A percentile compares a stretch with the other conserved stretches of the same genome.
Evolutionary conservation across 2,329 filamentous ascomycete species (phyloP).

Genomic region (Pyrenochaeta sp.): DNA sequence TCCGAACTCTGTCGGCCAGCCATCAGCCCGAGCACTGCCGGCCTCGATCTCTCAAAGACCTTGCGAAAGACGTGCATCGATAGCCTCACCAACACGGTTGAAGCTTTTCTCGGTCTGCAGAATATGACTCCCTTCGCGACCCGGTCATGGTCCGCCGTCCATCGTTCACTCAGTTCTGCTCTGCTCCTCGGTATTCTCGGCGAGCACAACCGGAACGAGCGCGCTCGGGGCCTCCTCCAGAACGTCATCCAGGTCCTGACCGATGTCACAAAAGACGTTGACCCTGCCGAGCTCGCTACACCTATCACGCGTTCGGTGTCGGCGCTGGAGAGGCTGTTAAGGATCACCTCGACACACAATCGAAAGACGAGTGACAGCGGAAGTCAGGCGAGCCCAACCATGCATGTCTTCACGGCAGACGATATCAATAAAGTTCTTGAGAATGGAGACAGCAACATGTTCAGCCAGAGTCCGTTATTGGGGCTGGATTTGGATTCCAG

Average conservation of each 20-base stretch:
- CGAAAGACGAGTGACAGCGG: slow-evolving; percentile 38
- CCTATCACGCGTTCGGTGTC: slow-evolving; percentile 58
- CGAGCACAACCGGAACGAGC: slow-evolving; percentile 56
- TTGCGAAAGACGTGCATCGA: slow-evolving; percentile 65
- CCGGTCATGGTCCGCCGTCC: slow-evolving; percentile 55
- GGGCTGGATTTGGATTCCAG: slow-evolving; percentile 53
- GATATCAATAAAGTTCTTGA: slow-evolving; percentile 47
- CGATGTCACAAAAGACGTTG: slow-evolving; percentile 57
- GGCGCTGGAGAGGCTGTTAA: slow-evolving; percentile 55
- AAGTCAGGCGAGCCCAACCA: slow-evolving; percentile 41
- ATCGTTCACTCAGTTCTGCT: slow-evolving; percentile 55
- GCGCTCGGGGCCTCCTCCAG: slow-evolving; percentile 55
- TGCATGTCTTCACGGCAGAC: slow-evolving; percentile 46
- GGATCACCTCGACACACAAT: slow-evolving; percentile 32
- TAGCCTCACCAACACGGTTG: slow-evolving; percentile 65
- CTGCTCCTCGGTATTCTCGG: slow-evolving; percentile 55
- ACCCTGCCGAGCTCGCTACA: slow-evolving; percentile 57
- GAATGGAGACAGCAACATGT: slow-evolving; percentile 39
- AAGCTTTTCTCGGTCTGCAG: slow-evolving; percentile 68
- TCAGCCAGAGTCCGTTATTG: slow-evolving; percentile 47
- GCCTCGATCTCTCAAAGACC: slow-evolving; percentile 54
- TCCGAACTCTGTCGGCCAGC: slow-evolving; percentile 70
- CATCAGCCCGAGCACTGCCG: slow-evolving; percentile 61
- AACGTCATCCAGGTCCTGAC: slow-evolving; percentile 57
- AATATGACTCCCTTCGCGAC: slow-evolving; percentile 58